These are phyloP conservation scores for Blepharisma japonicum DNA, from an alignment of 73 alveolate genomes.

Conservation along the genomic window DNA sequence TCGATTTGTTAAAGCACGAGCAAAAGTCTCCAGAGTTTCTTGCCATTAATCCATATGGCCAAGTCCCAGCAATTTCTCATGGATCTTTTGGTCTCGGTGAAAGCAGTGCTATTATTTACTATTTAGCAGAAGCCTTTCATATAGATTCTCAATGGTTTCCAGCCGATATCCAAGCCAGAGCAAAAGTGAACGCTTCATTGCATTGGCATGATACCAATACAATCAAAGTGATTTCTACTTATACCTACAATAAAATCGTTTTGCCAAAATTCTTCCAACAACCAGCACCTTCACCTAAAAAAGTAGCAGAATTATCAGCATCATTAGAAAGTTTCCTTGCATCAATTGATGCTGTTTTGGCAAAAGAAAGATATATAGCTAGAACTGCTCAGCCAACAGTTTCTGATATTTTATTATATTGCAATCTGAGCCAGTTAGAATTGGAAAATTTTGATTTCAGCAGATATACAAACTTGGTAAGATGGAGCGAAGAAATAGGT, in stretches of 20 bases:
- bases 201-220: conserved; percentile 59
- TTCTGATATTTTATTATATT: conserved; percentile 1
- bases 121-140: conserved; percentile 38
- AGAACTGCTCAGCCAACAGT: not conserved
- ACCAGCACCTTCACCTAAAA: not conserved
- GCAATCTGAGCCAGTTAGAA: not conserved
- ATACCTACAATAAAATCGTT: not conserved
- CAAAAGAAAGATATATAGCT: not conserved
- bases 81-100: conserved; percentile 47
- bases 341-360: not conserved
- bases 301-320: not conserved
- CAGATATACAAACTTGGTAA: not conserved
- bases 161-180: conserved; percentile 36
- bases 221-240: conserved; percentile 29
- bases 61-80: conserved; percentile 60
- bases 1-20: conserved; percentile 40
- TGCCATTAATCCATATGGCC: conserved; percentile 41
- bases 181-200: conserved; percentile 39
- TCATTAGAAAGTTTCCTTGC: not conserved
- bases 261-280: not conserved
- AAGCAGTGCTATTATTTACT: conserved; percentile 61
- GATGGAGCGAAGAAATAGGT: not conserved
- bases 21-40: conserved; percentile 40
- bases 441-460: not conserved
- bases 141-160: conserved; percentile 69